Evolutionary conservation across 163 green algal species (phyloP), one percentile per base, ranked within the genome.

Genomic region (Prototheca cutis): DNA sequence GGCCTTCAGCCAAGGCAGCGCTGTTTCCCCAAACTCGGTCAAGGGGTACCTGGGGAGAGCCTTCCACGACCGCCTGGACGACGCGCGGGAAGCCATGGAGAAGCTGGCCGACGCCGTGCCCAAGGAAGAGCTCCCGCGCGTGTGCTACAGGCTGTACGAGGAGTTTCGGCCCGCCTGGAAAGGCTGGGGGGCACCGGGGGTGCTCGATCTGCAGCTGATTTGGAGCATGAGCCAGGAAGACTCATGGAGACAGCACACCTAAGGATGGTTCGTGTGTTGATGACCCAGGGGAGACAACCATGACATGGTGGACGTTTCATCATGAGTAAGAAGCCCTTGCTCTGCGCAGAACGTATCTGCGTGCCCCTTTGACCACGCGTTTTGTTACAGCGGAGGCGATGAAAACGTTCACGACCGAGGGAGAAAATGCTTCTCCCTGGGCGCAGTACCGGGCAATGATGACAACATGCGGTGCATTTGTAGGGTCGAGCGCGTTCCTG

Each of bases 141-240:
- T 48, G 31, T 51, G 52, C 24, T 78, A 78, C 45, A 6, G 33
- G 4, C 61, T 78, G 51, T 78, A 78, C 40, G 70, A 78, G 60
- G 57, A 58, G 5, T 77, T 78, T 53, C 36, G 67, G 4, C 65
- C 62, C 0, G 55, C 31, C 17, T 73, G 62, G 53, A 54, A 53
- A 15, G 70, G 70, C 4, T 78, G 70, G 70, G 70, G 70, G 21
- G 29, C 31, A 19, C 60, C 62, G 29, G 57, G 40, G 1, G 25
- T 68, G 24, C 49, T 78, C 28, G 24, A 40, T 48, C 39, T 63
- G 33, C 19, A 15, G 4, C 17, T 7, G 7, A 48, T 71, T 25
- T 24, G 42, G 2, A 18, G 18, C 24, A 42, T 68, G 53, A 54
- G 53, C 1, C 10, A 28, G 1, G n/a, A 18, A 6, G 48, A 18